Evolutionary conservation across 129 eudicot species (phyloP), one percentile per base, ranked within the genome.

Genomic region (Lonicera japonica): DNA sequence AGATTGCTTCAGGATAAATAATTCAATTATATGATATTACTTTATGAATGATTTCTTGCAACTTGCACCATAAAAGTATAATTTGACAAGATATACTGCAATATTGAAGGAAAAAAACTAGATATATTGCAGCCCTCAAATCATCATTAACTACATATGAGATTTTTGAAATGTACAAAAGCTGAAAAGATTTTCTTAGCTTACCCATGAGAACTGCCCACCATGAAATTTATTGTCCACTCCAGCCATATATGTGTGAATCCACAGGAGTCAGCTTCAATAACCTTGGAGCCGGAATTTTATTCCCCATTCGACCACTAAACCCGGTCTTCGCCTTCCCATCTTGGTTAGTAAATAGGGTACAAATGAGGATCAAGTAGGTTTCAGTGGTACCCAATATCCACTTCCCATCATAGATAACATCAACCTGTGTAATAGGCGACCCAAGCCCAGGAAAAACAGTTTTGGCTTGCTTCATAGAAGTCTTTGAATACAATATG

Each of bases 391-490:
- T n/a, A n/a, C n/a, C n/a, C n/a, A n/a, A n/a, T n/a, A n/a, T n/a
- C n/a, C n/a, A n/a, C n/a, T n/a, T n/a, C n/a, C n/a, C n/a, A n/a
- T n/a, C n/a, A n/a, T n/a, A n/a, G n/a, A n/a, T n/a, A n/a, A n/a
- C n/a, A n/a, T n/a, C n/a, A n/a, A n/a, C n/a, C n/a, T n/a, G n/a
- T n/a, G n/a, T n/a, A n/a, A n/a, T 76, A 0, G 86, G 82, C 19
- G 86, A 72, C 19, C 86, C 86, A 51, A 80, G 79, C 20, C 86
- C 82, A 1, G 86, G 86, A 68, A 80, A 80, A 17, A 82, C 86
- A 52, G 86, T 80, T 66, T 80, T 80, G 0, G 86, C 86, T 56
- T 67, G 76, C 71, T 82, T 72, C 86, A 76, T 80, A 0, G 86
- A 80, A 56, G 79, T 80, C 66, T 64, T 76, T 11, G 86, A 80